Percentiles rank a stretch among this genome's conserved stretches.
Evolutionary conservation across 805 yeast species (phyloP).

Genomic region (Torulaspora microellipsoides): DNA sequence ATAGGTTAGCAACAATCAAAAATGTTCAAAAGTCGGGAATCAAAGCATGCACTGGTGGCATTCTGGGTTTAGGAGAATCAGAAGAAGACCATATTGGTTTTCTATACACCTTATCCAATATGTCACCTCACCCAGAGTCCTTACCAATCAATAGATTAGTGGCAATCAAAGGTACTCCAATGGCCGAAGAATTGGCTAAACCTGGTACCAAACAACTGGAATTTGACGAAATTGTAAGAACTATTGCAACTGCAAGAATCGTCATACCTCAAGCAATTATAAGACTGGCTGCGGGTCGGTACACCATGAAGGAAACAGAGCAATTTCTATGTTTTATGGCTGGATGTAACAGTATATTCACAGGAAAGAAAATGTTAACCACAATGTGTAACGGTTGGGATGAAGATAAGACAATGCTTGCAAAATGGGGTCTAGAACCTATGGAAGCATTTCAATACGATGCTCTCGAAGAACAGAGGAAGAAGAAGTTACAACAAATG

Average conservation of each 20-base stretch:
- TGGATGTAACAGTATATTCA: conserved; percentile 76
- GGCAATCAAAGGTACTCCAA: conserved; percentile 76
- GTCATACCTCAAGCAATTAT: conserved; percentile 69
- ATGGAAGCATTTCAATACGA: conserved; percentile 42
- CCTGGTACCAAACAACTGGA: conserved; percentile 43
- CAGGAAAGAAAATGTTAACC: conserved; percentile 76
- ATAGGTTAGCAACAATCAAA: conserved; percentile 59
- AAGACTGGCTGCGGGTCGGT: conserved; percentile 76
- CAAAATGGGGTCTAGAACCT: conserved; percentile 63
- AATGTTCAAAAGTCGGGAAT: conserved; percentile 62
- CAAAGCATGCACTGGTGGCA: conserved; percentile 74
- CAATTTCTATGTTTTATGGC: conserved; percentile 72
- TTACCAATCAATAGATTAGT: conserved; percentile 75
- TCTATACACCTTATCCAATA: conserved; percentile 58
- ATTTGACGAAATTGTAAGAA: conserved; percentile 61
- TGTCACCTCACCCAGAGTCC: conserved; percentile 74
- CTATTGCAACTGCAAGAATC: conserved; percentile 71
- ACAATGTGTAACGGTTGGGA: conserved; percentile 85
- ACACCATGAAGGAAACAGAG: conserved; percentile 73
- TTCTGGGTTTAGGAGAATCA: conserved; percentile 73
- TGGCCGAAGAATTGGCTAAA: conserved; percentile 49
- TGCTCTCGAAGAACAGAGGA: conserved; percentile 13
- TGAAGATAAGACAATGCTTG: conserved; percentile 64
- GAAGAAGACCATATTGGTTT: conserved; percentile 67
- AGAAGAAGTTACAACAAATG: conserved; percentile 2